phyloP scores from a whole-genome alignment of 345 rosid species.

The Corchorus capsularis region DNA sequence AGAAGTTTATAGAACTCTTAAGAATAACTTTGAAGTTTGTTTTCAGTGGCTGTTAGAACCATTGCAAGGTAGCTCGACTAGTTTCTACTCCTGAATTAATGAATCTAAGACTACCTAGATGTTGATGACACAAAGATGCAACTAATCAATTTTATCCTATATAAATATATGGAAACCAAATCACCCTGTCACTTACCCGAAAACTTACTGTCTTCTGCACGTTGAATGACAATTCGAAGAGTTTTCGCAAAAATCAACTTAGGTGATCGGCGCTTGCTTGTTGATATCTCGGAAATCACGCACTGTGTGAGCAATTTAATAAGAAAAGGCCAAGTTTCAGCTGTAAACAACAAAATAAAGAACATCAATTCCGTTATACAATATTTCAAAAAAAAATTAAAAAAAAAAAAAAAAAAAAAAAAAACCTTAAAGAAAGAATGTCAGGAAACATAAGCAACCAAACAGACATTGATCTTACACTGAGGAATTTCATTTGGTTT shows the following conservation, averaged over 20 bases:
- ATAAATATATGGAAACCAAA: conserved; percentile 3
- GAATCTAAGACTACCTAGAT: conserved; percentile 5
- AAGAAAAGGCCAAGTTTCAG: conserved; percentile 91
- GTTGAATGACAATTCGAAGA: conserved; percentile 66
- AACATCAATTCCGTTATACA: conserved; percentile 14
- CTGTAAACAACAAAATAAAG: conserved; percentile 49
- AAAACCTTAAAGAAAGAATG: background rate
- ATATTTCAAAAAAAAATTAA: background rate
- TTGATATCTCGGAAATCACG: conserved; percentile 69
- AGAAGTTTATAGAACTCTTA: background rate
- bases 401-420: background rate
- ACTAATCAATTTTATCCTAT: background rate
- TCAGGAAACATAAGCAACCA: background rate
- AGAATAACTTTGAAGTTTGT: background rate
- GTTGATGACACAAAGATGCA: conserved; percentile 6
- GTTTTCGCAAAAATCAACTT: conserved; percentile 67
- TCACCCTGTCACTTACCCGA: conserved; percentile 51
- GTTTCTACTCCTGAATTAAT: background rate
- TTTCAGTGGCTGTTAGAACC: background rate
- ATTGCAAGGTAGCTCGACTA: background rate
- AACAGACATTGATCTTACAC: conserved; percentile 42
- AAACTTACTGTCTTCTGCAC: conserved; percentile 63
- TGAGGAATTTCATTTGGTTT: conserved; percentile 70
- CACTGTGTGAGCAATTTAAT: conserved; percentile 64
- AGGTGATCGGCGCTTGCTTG: conserved; percentile 71